These are phyloP conservation scores for Mycena capillaripes DNA, from an alignment of 768 basidiomycete species.

Conservation along the genomic window DNA sequence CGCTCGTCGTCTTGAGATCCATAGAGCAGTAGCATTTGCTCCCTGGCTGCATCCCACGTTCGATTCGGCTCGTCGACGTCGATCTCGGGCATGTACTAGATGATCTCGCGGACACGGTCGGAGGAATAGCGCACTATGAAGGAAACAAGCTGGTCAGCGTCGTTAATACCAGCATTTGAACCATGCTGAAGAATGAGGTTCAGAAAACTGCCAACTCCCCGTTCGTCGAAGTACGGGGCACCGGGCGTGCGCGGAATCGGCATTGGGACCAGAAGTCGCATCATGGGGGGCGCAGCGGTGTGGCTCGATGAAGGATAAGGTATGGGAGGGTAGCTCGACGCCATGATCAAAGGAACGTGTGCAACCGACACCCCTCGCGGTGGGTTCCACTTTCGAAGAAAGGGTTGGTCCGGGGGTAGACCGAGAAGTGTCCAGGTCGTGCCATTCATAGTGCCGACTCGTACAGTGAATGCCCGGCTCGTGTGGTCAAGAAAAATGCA, in stretches of 20 bases:
- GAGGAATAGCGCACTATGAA: conserved; percentile 26
- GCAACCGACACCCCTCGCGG: conserved; percentile 26
- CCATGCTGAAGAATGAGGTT: neutral
- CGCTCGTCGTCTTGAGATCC: neutral
- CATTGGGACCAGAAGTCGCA: conserved; percentile 11
- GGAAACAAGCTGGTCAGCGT: conserved; percentile 17
- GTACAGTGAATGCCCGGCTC: no score
- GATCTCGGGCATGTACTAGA: conserved; percentile 7
- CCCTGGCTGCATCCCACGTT: neutral
- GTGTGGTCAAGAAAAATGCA: no score
- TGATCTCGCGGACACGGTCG: neutral
- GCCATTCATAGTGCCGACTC: no score
- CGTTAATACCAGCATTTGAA: conserved; percentile 20
- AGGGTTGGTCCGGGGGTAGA: neutral
- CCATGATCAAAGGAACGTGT: neutral
- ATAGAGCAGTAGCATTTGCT: neutral
- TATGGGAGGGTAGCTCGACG: neutral
- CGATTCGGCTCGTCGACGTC: conserved; percentile 1
- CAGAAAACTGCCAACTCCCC: neutral
- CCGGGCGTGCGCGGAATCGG: neutral
- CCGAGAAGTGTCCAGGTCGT: no score
- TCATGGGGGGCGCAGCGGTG: no score
- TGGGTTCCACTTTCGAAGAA: conserved; percentile 27
- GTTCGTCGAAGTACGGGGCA: conserved; percentile 7
- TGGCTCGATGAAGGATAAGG: neutral